phyloP scores from a whole-genome alignment of 2,329 filamentous ascomycete genomes.

The Apiospora hydei region DNA sequence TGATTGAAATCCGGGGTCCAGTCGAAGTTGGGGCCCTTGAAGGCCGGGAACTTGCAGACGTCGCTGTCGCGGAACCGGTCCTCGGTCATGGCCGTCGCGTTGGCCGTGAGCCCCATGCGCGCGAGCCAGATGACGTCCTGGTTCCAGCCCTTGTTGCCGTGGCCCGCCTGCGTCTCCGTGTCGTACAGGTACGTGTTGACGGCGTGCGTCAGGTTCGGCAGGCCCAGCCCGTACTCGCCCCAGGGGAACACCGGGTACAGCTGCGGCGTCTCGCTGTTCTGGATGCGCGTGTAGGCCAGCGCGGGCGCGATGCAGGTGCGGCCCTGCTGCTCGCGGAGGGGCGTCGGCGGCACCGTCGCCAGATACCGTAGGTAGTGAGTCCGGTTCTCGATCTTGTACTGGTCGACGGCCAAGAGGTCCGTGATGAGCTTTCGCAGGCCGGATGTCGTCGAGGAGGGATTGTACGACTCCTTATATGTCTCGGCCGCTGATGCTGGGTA shows the following conservation, averaged over 20 bases:
- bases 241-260: slow-evolving; percentile 21
- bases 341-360: slow-evolving; percentile 10
- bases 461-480: slow-evolving; percentile 23
- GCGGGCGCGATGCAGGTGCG: slow-evolving; percentile 18
- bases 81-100: slow-evolving; percentile 20
- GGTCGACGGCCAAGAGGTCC: slow-evolving; percentile 18
- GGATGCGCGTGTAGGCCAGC: slow-evolving; percentile 21
- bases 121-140: slow-evolving; percentile 25
- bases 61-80: slow-evolving; percentile 22
- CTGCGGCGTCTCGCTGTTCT: slow-evolving; percentile 23
- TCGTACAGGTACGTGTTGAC: slow-evolving; percentile 24
- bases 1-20: slow-evolving; percentile 22
- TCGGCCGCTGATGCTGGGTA: slow-evolving; percentile 23
- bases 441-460: slow-evolving; percentile 10
- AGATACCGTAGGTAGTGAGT: slow-evolving; percentile 16
- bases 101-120: slow-evolving; percentile 15
- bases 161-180: slow-evolving; percentile 17
- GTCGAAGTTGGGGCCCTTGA: slow-evolving; percentile 22
- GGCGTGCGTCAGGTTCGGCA: slow-evolving; percentile 20
- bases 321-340: slow-evolving; percentile 19
- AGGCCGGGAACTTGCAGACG: slow-evolving; percentile 23
- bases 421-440: slow-evolving; percentile 17
- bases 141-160: slow-evolving; percentile 25
- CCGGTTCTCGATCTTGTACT: slow-evolving; percentile 11
- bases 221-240: slow-evolving; percentile 23